These are phyloP conservation scores for Metschnikowia reukaufii DNA, from an alignment of 805 yeast genomes.

Conservation along the genomic window DNA sequence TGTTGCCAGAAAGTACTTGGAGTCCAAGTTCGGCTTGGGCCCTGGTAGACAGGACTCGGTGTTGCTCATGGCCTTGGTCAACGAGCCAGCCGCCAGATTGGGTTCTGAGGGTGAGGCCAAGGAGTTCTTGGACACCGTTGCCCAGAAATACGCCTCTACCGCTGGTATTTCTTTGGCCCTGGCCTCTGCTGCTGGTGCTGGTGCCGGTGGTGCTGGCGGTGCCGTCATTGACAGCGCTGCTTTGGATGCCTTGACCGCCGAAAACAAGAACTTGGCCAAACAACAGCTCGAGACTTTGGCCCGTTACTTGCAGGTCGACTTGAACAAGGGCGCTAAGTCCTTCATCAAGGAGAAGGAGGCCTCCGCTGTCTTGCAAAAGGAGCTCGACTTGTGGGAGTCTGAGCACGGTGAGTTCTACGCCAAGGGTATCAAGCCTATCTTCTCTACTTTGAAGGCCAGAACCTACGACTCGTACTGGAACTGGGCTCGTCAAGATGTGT, in stretches of 20 bases:
- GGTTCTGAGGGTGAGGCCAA: slow-evolving; percentile 88
- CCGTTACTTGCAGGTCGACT: slow-evolving; percentile 88
- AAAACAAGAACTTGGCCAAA: slow-evolving; percentile 65
- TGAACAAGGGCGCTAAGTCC: slow-evolving; percentile 87
- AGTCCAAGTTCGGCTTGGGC: slow-evolving; percentile 89
- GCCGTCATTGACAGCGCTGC: slow-evolving; percentile 95
- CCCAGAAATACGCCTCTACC: slow-evolving; percentile 80
- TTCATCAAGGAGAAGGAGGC: slow-evolving; percentile 83
- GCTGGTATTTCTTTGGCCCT: slow-evolving; percentile 77
- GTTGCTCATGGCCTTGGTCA: slow-evolving; percentile 75
- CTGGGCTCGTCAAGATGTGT: slow-evolving; percentile 98
- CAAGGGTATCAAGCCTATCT: slow-evolving; percentile 84
- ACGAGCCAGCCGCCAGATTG: slow-evolving; percentile 89
- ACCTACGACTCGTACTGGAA: slow-evolving; percentile 98
- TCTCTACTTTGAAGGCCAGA: slow-evolving; percentile 91
- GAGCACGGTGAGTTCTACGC: slow-evolving; percentile 90
- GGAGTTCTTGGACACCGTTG: slow-evolving; percentile 75
- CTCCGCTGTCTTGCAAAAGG: slow-evolving; percentile 76
- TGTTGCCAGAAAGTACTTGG: slow-evolving; percentile 87
- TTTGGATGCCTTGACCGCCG: slow-evolving; percentile 75
- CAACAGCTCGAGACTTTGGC: slow-evolving; percentile 91
- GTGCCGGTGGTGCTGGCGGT: slow-evolving; percentile 66
- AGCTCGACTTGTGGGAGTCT: slow-evolving; percentile 86
- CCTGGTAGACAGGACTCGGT: slow-evolving; percentile 93
- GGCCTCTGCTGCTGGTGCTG: slow-evolving; percentile 56